These are phyloP conservation scores for Epithele typhae DNA, from an alignment of 768 basidiomycete species.

Conservation along the genomic window DNA sequence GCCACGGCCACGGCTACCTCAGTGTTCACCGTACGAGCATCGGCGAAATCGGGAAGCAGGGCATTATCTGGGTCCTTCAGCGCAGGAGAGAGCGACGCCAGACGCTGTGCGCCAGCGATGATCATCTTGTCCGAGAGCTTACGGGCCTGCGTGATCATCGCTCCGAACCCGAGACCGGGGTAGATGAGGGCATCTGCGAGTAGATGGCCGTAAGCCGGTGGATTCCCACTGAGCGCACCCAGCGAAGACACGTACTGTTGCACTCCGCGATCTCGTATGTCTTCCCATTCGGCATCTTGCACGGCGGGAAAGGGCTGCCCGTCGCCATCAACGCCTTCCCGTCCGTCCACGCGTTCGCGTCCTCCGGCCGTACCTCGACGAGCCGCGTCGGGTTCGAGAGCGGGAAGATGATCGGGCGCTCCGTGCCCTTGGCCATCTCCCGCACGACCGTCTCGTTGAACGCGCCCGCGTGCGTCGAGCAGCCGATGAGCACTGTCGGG, in stretches of 20 bases:
- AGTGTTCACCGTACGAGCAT: constrained; percentile 70
- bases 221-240: too few species aligned
- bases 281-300: constrained; percentile 60
- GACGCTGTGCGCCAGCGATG: constrained; percentile 69
- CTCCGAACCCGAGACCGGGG: constrained; percentile 81
- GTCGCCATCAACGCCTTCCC: constrained; percentile 80
- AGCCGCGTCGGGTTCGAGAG: constrained; percentile 77
- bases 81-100: constrained; percentile 75
- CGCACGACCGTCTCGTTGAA: constrained; percentile 72
- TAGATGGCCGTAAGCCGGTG: too few species aligned
- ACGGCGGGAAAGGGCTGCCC: constrained; percentile 79
- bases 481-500: constrained; percentile 84
- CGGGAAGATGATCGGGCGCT: constrained; percentile 80
- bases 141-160: constrained; percentile 62
- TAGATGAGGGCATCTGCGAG: constrained; percentile 68
- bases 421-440: constrained; percentile 63
- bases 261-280: constrained; percentile 70
- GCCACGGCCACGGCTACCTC: constrained; percentile 82
- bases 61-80: constrained; percentile 64
- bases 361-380: constrained; percentile 69
- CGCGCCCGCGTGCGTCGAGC: constrained; percentile 71
- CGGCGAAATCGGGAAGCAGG: constrained; percentile 72
- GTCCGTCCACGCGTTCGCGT: constrained; percentile 73
- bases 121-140: constrained; percentile 83
- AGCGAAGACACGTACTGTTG: constrained; percentile 54